A percentile compares a stretch with the other conserved stretches of the same genome.
These are phyloP conservation scores for Hypoxylon sp. DNA, from an alignment of 2,329 filamentous ascomycete genomes.

Conservation along the genomic window DNA sequence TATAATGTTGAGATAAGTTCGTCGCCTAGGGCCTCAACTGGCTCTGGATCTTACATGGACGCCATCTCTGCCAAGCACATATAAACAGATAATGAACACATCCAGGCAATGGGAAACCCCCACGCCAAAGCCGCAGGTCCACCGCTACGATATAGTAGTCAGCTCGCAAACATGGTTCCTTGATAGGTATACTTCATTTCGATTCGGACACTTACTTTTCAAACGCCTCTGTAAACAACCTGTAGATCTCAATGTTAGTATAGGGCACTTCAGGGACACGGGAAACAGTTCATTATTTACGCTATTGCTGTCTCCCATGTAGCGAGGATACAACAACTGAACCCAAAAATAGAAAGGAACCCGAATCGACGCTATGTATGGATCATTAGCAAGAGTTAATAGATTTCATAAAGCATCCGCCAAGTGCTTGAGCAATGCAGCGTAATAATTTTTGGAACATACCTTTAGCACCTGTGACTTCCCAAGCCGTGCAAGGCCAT, in stretches of 20 bases:
- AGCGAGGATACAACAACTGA: conserved; percentile 42
- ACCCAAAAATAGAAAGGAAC: conserved; percentile 43
- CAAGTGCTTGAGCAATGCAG: background rate
- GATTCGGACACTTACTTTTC: conserved; percentile 8
- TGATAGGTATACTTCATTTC: background rate
- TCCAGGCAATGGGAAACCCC: conserved; percentile 44
- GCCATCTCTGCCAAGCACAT: conserved; percentile 43
- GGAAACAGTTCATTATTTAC: conserved; percentile 26
- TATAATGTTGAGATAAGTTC: conserved; percentile 19
- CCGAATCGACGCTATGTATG: conserved; percentile 43
- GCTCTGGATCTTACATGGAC: conserved; percentile 35
- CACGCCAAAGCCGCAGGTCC: conserved; percentile 41
- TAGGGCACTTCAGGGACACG: background rate
- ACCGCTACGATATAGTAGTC: conserved; percentile 29
- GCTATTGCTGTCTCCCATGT: conserved; percentile 44
- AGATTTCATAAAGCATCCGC: background rate
- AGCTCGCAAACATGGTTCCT: conserved; percentile 3
- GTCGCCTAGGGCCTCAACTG: background rate
- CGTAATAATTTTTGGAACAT: conserved; percentile 8
- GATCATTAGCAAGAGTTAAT: conserved; percentile 2
- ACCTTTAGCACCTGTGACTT: conserved; percentile 45
- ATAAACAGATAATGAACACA: conserved; percentile 42
- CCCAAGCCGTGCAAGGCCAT: conserved; percentile 40
- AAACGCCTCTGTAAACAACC: conserved; percentile 10
- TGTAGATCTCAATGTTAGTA: background rate